Base-by-base conservation (phyloP, 106 monocot species). In the Narthecium ossifragum region DNA sequence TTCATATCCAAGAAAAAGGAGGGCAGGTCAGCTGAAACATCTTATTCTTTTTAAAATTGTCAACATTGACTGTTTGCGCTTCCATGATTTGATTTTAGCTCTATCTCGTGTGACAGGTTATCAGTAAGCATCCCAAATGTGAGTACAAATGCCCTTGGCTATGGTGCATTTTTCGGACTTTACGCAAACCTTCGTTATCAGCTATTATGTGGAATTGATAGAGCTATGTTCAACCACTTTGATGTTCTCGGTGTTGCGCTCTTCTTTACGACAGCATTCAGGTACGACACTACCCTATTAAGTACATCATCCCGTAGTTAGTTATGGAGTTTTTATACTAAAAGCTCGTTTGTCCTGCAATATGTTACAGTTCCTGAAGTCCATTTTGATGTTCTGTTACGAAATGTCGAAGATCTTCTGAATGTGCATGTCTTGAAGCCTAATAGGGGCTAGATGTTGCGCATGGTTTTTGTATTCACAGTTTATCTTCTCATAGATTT, bases 131-230 rank as follows among this genome's bases (percentile, higher is more conserved):
- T 87, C 62, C 96, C 96, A 32, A 73, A 75, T 57, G 66, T 90
- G 51, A 84, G 75, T 46, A 84, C 65, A 36, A 75, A 90, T 69
- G 80, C 90, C 38, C 86, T 96, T 71, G 90, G 90, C 37, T 87
- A 90, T 78, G 96, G 96, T 2, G 87, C 98, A 30, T 98, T 98
- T 79, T 81, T 98, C 65, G 98, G 98, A 52, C 79, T 98, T 46
- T 91, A 91, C 71, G 84, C 98, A 66, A 96, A 96, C 68, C 31
- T 84, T 25, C 80, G 96, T 0, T 96, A 96, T 71, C 96, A 96
- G 66, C 62, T 90, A 15, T 38, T 96, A 61, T 81, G 70, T 67
- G 96, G 96, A 56, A 40, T 90, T 49, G 96, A 96, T 56, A 66
- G 76, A 58, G 83, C 80, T 34, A 69, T 96, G 72, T 71, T 84